These are phyloP conservation scores for Amanita inopinata DNA, from an alignment of 768 basidiomycete genomes.

Conservation along the genomic window DNA sequence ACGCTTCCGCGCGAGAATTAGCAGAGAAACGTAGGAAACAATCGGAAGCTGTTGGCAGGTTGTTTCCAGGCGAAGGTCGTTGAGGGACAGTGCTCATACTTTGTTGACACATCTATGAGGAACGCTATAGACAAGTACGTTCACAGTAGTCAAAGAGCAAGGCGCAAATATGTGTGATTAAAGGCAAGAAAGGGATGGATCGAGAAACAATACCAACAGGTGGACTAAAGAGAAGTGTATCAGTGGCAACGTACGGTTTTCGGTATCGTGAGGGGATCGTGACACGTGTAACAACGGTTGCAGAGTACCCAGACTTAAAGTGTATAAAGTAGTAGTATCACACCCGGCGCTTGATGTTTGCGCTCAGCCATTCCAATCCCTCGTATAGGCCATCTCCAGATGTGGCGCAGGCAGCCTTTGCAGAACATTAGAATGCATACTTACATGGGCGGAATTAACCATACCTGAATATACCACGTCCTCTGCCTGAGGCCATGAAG, in stretches of 20 bases:
- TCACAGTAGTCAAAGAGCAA: background rate
- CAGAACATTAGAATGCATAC: slow-evolving; percentile 13
- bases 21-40: slow-evolving; percentile 70
- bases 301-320: slow-evolving; percentile 32
- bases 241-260: slow-evolving; percentile 39
- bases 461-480: slow-evolving; percentile 95
- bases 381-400: slow-evolving; percentile 98
- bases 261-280: slow-evolving; percentile 51
- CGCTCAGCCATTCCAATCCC: slow-evolving; percentile 94
- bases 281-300: slow-evolving; percentile 41
- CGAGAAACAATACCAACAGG: slow-evolving; percentile 18
- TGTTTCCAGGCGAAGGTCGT: slow-evolving; percentile 62
- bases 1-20: slow-evolving; percentile 47
- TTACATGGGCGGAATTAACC: slow-evolving; percentile 18
- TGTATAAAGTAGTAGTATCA: slow-evolving; percentile 34
- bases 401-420: slow-evolving; percentile 92
- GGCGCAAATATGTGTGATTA: background rate
- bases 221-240: slow-evolving; percentile 26
- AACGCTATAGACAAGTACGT: slow-evolving; percentile 1
- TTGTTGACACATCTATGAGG: too few species aligned
- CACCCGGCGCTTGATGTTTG: slow-evolving; percentile 80
- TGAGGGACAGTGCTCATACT: slow-evolving; percentile 18
- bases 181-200: slow-evolving; percentile 11
- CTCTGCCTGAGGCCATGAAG: slow-evolving; percentile 95
- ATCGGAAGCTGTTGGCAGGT: slow-evolving; percentile 65